phyloP scores from a whole-genome alignment of 2,329 filamentous ascomycete genomes.

The Geosmithia putterillii region DNA sequence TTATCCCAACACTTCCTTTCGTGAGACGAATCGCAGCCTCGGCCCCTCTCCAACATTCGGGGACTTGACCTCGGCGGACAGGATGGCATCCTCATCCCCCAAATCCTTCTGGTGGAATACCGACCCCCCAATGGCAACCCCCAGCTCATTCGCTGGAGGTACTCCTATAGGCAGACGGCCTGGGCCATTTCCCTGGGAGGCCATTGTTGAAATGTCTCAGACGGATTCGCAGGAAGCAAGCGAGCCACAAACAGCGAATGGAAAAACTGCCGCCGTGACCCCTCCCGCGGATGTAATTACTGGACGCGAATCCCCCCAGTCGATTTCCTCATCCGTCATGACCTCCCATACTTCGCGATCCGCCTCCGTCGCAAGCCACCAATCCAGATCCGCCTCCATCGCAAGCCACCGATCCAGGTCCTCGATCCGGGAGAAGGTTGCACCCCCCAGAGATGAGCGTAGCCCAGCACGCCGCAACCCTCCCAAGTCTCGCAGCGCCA shows the following conservation, averaged over 20 bases:
- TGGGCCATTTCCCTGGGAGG: neutral
- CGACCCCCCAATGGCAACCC: neutral
- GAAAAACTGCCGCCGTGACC: too few relatives aligned
- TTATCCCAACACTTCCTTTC: constrained; percentile 7
- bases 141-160: neutral
- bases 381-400: neutral
- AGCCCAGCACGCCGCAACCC: constrained; percentile 12
- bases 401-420: too few relatives aligned
- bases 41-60: neutral
- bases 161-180: neutral
- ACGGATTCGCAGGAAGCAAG: neutral
- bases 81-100: constrained; percentile 7
- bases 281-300: too few relatives aligned
- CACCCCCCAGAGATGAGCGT: neutral
- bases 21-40: constrained; percentile 5
- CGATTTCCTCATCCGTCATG: neutral
- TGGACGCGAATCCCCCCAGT: neutral
- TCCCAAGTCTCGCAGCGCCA: constrained; percentile 23
- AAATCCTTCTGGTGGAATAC: neutral
- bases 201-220: neutral
- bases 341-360: neutral
- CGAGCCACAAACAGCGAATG: neutral
- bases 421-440: too few relatives aligned
- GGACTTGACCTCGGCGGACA: constrained; percentile 7
- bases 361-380: neutral